phyloP scores from a whole-genome alignment of 75 land plant genomes.

The Cupressus sempervirens region DNA sequence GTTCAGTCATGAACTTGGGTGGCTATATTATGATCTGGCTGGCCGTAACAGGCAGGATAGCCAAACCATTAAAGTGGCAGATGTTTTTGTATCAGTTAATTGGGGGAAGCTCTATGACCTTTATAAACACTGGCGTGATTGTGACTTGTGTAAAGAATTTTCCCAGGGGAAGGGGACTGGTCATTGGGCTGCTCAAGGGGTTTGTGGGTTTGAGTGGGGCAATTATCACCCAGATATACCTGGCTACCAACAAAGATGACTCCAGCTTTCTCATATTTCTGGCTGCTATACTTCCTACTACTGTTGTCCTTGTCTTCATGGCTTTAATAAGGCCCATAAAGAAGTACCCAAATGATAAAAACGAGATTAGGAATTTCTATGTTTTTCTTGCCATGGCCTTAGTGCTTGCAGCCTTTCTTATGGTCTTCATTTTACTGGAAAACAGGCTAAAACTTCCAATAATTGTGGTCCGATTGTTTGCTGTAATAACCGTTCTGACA shows the following conservation, averaged over 20 bases:
- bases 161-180: constrained; percentile 24
- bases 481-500: constrained; percentile 11
- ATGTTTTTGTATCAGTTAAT: constrained; percentile 32
- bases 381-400: constrained; percentile 20
- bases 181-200: constrained; percentile 38
- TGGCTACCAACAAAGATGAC: constrained; percentile 16
- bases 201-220: constrained; percentile 39
- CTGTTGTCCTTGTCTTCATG: constrained; percentile 22
- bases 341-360: neutral
- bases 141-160: constrained; percentile 35
- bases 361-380: constrained; percentile 17
- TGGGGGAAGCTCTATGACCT: constrained; percentile 30
- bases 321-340: constrained; percentile 14
- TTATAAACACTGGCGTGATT: constrained; percentile 27
- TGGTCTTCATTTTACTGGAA: constrained; percentile 28
- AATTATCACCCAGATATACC: constrained; percentile 29
- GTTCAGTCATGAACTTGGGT: constrained; percentile 17
- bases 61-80: constrained; percentile 27
- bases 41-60: constrained; percentile 20
- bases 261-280: constrained; percentile 19
- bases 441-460: neutral
- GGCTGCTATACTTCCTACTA: constrained; percentile 24
- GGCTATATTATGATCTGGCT: constrained; percentile 44
- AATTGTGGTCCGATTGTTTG: constrained; percentile 1
- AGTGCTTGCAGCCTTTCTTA: constrained; percentile 25